phyloP scores from a whole-genome alignment of 2,329 filamentous ascomycete species.

The Trichoderma harzianum region DNA sequence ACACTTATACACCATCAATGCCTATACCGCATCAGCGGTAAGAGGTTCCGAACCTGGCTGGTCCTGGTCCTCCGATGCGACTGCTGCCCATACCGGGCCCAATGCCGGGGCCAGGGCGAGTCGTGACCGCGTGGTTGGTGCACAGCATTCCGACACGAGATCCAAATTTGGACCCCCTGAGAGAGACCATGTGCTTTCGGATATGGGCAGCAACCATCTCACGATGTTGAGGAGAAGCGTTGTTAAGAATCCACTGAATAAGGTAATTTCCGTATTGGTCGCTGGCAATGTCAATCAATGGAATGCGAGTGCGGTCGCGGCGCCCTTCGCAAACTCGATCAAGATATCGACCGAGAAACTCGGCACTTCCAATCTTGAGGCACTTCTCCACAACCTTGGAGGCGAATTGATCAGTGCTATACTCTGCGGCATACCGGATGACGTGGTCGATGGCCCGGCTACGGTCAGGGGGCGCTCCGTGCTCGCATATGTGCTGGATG shows the following conservation, averaged over 20 bases:
- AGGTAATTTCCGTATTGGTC: conserved; percentile 99
- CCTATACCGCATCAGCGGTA: conserved; percentile 49
- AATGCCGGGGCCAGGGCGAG: conserved; percentile 80
- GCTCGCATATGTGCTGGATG: conserved; percentile 98
- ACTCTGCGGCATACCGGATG: conserved; percentile 87
- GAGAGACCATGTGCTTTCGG: conserved; percentile 98
- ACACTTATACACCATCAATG: conserved; percentile 17
- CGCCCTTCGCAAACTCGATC: conserved; percentile 91
- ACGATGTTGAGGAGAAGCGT: conserved; percentile 81
- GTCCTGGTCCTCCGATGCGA: conserved; percentile 55
- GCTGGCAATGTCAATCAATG: conserved; percentile 94
- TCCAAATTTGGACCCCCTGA: conserved; percentile 96
- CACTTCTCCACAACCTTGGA: conserved; percentile 99
- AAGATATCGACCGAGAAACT: conserved; percentile 90
- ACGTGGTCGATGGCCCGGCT: conserved; percentile 94
- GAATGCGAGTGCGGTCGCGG: conserved; percentile 87
- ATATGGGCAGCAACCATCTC: conserved; percentile 93
- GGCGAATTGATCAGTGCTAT: conserved; percentile 98
- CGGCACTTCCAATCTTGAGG: conserved; percentile 87
- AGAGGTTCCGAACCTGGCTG: conserved; percentile 52
- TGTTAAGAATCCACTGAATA: conserved; percentile 93
- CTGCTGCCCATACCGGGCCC: conserved; percentile 58
- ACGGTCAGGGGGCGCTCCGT: conserved; percentile 85
- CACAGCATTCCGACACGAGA: conserved; percentile 98
- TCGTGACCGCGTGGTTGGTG: conserved; percentile 87